Evolutionary conservation across 2,329 filamentous ascomycete species (phyloP), one percentile per base, ranked within the genome.

Genomic region (Lachnellula hyalina): DNA sequence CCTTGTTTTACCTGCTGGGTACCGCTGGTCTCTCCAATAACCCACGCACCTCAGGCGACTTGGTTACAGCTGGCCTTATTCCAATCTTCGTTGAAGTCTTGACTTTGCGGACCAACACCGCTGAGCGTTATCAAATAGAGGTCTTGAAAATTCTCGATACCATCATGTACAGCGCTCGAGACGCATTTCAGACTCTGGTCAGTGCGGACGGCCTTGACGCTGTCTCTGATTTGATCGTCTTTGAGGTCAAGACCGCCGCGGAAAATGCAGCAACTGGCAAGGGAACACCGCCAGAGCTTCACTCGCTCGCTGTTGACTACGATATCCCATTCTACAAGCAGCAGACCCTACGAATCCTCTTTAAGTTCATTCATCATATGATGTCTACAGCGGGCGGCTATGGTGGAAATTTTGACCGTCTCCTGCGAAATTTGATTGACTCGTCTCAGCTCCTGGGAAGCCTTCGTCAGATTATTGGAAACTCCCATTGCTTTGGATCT

Each of bases 341-440:
- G 69, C 90, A 96, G 70, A 93, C 90, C 17, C 78, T 99, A 32
- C 92, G 95, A 67, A 95, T 90, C 84, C 77, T 96, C 45, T 87
- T 99, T 71, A 96, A 96, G 71, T 96, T 97, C 68, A 87, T 96
- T 59, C 92, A 96, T 64, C 92, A 97, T 69, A 87, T 97, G 74
- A 96, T 97, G 86, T 87, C 73, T 71, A 95, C 79, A 79, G 86
- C 75, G 70, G 84, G 79, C 61, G 77, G 76, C 38, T 81, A 79
- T 59, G 80, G 89, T 53, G 89, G 88, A 55, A 94, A 92, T 55
- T 93, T 92, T 53, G 94, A 97, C 68, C 87, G 94, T 36, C 77
- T 96, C 5, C 77, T 99, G 63, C 84, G 95, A 52, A 99, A 97
- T 67, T 75, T 99, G 56, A 95, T 96, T 47, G 95, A 99, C 71